These are phyloP conservation scores for Cenchrus fungigraminus DNA, from an alignment of 176 grass and related monocot genomes.

Conservation along the genomic window DNA sequence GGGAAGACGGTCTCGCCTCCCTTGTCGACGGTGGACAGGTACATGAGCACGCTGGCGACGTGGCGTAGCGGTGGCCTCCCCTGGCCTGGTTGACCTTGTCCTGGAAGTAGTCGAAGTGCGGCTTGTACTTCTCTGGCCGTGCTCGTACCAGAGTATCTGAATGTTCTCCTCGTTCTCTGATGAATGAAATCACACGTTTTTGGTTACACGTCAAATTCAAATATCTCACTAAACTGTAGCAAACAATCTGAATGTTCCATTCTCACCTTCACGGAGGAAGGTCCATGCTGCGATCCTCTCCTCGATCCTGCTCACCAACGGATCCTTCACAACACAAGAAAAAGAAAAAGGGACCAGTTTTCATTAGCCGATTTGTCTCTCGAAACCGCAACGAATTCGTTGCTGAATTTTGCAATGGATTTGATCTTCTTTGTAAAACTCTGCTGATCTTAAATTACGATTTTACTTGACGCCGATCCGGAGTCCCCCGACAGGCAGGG, in stretches of 20 bases:
- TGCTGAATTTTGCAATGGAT: too few species aligned
- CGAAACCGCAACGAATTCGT: too few species aligned
- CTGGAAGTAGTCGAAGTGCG: conserved; percentile 67
- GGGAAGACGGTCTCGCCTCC: conserved; percentile 72
- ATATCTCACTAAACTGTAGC: too few species aligned
- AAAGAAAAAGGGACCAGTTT: not conserved
- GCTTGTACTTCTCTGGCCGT: conserved; percentile 57
- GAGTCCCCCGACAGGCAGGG: too few species aligned
- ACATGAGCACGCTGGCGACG: conserved; percentile 54
- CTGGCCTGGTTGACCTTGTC: conserved; percentile 54
- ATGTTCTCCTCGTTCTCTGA: conserved; percentile 70
- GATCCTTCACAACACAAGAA: conserved; percentile 2
- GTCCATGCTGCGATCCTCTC: conserved; percentile 62
- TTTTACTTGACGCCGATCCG: too few species aligned
- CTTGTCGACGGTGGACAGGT: conserved; percentile 56
- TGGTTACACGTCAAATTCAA: not conserved
- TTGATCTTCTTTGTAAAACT: too few species aligned
- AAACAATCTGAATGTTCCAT: not conserved
- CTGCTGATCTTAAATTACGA: too few species aligned
- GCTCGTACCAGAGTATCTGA: conserved; percentile 57
- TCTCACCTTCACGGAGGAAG: conserved; percentile 62
- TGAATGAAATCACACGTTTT: not conserved
- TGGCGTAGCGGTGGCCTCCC: conserved; percentile 64
- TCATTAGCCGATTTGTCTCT: too few species aligned
- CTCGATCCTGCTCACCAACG: conserved; percentile 44